Base-by-base conservation (phyloP, 768 basidiomycete genomes). In the Lanmaoa rubissima region DNA sequence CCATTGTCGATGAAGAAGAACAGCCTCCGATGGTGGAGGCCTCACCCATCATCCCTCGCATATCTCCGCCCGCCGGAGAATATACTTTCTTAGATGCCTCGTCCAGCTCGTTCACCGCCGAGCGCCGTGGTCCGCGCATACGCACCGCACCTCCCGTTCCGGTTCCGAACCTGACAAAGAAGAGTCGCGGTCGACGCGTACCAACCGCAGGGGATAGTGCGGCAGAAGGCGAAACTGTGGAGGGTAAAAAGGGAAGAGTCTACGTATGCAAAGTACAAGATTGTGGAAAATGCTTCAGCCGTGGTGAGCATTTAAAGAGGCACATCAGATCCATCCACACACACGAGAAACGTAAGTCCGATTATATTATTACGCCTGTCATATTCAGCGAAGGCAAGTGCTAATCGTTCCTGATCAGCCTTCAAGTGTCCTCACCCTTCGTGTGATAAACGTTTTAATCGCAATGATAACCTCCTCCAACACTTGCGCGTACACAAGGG, bases 391-490 rank as follows among this genome's bases (percentile, higher is more conserved):
- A 56, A 24, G n/a, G 26, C 58, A 55, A 60, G 56, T 51, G 41
- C 58, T 69, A 48, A 68, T 66, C 56, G 56, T 67, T 42, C 52
- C 62, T 60, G 66, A 70, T 69, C 57, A 92, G 90, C 90, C 10
- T 88, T 86, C 75, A 79, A 84, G 63, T 92, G 90, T 71, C 80
- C 85, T 28, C 80, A 81, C 65, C 78, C 82, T 4, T 68, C 75
- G 32, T 92, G 90, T 73, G 82, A 81, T 67, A 89, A 89, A 68
- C 78, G 76, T 62, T 92, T 92, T 69, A 89, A 88, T 57, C 79
- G 90, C 58, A 86, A 87, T 61, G 90, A 92, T 66, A 92, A 92
- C 69, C 80, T 92, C 35, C 78, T 87, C 46, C 90, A 92, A 70
- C 90, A 92, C 64, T 73, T 87, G 68, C 84, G 86, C 63, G 85